Percentiles rank a stretch among this genome's conserved stretches.
phyloP scores from a whole-genome alignment of 2,329 filamentous ascomycete genomes.

The Magnaporthiopsis incrustans region DNA sequence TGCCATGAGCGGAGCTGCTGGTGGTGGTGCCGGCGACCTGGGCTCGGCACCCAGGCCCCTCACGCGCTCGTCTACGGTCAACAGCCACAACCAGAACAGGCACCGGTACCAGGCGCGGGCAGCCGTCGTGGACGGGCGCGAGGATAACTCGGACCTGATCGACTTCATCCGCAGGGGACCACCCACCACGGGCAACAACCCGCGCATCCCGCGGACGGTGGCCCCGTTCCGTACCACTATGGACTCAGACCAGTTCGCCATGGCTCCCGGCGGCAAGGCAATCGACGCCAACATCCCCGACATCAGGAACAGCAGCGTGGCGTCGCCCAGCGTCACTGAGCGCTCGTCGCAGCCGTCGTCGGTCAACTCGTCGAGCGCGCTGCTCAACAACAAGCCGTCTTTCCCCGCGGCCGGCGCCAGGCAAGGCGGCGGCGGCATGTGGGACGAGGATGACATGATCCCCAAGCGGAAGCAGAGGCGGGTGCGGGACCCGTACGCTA shows the following conservation, averaged over 20 bases:
- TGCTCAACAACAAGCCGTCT: conserved; percentile 40
- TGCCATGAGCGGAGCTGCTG: conserved; percentile 17
- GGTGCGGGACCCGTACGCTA: conserved; percentile 85
- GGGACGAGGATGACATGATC: conserved; percentile 46
- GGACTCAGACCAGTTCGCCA: conserved; percentile 70
- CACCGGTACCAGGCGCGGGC: conserved; percentile 64
- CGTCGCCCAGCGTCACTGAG: conserved; percentile 50
- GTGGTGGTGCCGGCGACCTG: conserved; percentile 12
- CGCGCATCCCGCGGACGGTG: conserved; percentile 71
- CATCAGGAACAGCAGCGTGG: conserved; percentile 45
- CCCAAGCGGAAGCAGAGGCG: conserved; percentile 69
- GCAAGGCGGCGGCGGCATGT: conserved; percentile 24
- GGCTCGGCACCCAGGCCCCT: conserved; percentile 14
- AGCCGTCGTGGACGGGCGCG: conserved; percentile 51
- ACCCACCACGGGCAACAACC: conserved; percentile 47
- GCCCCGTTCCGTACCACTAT: conserved; percentile 79
- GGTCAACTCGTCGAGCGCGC: conserved; percentile 66
- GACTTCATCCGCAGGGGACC: conserved; percentile 92
- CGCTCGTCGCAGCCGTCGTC: conserved; percentile 50
- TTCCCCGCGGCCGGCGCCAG: conserved; percentile 11
- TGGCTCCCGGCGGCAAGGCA: conserved; percentile 45
- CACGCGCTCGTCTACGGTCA: conserved; percentile 26
- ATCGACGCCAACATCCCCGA: conserved; percentile 51
- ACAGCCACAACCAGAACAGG: conserved; percentile 26
- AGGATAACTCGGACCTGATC: conserved; percentile 78